Evolutionary conservation across 2,329 filamentous ascomycete genomes (phyloP), one percentile per base, ranked within the genome.

Genomic region (Diaporthe vexans): DNA sequence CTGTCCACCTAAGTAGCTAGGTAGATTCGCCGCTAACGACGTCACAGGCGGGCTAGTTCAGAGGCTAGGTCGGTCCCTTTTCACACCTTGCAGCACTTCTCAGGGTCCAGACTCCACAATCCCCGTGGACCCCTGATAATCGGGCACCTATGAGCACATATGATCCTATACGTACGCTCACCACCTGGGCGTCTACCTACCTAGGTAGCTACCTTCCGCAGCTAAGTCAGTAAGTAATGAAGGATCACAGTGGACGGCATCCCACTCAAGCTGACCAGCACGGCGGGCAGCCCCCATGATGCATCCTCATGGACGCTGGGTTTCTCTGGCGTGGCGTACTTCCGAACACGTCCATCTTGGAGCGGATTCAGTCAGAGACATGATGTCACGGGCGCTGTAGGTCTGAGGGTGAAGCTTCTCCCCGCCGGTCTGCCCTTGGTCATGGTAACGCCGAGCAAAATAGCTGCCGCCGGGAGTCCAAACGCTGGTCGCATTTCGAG

Each of bases 1-100:
- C 13, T 43, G 17, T 7, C 40, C n/a, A n/a, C n/a, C n/a, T n/a
- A n/a, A n/a, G n/a, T 43, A 43, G 40, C 2, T 17, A 43, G 40
- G 40, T 17, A 67, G 29, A 67, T 52, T 40, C 33, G 63, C 48
- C 63, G 63, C 48, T 37, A 68, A 68, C 63, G 63, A 68, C 63
- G 63, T 68, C 63, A 68, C 48, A 68, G 63, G 63, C 48, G 63
- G 63, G 48, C 48, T 68, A 54, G 46, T 54, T 68, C n/a, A 54
- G 48, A 40, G 63, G 15, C 63, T 37, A 68, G 33, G 48, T 51
- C 63, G 48, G 63, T 37, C 63, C 63, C 29, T 54, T 54, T 46
- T 54, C n/a, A 21, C 33, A 40, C 46, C 61, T 67, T 29, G 61
- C 26, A 37, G 61, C 24, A 21, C n/a, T 6, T 43, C 21, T 68